A percentile compares a stretch with the other conserved stretches of the same genome.
Conservation (phyloP, 768 basidiomycete species). For the Leccinum sublutescens region DNA sequence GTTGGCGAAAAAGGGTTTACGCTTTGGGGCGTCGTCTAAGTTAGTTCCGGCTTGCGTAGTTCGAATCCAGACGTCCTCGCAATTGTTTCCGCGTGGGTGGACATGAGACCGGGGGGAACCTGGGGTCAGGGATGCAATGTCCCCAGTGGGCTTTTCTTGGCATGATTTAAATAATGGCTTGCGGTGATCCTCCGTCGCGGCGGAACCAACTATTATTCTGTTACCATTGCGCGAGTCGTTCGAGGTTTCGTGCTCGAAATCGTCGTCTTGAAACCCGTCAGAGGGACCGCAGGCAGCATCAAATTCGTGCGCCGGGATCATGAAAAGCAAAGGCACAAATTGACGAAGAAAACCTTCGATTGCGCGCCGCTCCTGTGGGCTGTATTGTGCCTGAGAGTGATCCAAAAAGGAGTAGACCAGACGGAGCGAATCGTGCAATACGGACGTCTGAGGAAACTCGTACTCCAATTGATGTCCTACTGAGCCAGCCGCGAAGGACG, state of each 20-base stretch:
- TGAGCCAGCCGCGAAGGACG: slow-evolving; percentile 44
- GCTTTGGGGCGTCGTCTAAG: slow-evolving; percentile 33
- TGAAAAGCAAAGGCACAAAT: slow-evolving; percentile 83
- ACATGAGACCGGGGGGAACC: slow-evolving; percentile 9
- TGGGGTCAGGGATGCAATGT: slow-evolving; percentile 33
- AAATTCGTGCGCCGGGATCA: slow-evolving; percentile 64
- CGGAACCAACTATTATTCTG: slow-evolving; percentile 47
- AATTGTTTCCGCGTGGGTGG: slow-evolving; percentile 4
- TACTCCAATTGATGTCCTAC: slow-evolving; percentile 77
- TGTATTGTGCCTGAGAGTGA: slow-evolving; percentile 75
- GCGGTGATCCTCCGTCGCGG: slow-evolving; percentile 67
- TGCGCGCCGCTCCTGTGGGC: slow-evolving; percentile 69
- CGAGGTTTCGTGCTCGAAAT: slow-evolving; percentile 27
- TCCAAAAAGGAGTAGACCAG: slow-evolving; percentile 91
- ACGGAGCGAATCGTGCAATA: slow-evolving; percentile 87
- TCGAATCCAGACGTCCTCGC: slow-evolving; percentile 60
- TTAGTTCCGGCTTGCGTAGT: slow-evolving; percentile 30
- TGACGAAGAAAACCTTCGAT: slow-evolving; percentile 83
- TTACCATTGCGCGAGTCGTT: slow-evolving; percentile 34
- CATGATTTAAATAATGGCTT: slow-evolving; percentile 78
- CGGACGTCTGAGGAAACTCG: slow-evolving; percentile 69
- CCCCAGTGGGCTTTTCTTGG: slow-evolving; percentile 50
- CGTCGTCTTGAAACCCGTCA: slow-evolving; percentile 43
- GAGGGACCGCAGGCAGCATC: slow-evolving; percentile 60
- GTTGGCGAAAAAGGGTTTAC: slow-evolving; percentile 81